These are phyloP conservation scores for Lathyrus tuberosus DNA, from an alignment of 306 rosid species.

Conservation along the genomic window DNA sequence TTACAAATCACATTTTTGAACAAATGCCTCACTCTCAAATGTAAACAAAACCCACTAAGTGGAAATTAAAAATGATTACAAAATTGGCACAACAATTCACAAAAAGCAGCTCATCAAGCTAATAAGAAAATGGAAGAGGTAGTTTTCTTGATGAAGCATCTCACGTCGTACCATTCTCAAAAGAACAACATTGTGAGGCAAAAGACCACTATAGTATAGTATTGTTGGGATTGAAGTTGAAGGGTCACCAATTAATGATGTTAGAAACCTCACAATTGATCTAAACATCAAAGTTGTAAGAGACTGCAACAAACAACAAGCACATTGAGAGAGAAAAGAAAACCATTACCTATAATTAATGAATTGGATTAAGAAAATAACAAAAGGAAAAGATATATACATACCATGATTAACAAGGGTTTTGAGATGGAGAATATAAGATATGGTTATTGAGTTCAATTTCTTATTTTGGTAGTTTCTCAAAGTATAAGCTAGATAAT, in stretches of 20 bases:
- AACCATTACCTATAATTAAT: background rate
- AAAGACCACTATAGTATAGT: constrained; percentile 62
- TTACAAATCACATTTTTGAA: too few species aligned
- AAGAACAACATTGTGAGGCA: constrained; percentile 55
- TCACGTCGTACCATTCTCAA: constrained; percentile 64
- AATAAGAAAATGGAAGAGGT: constrained; percentile 61
- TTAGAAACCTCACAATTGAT: constrained; percentile 58
- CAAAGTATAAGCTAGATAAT: background rate
- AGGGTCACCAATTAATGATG: constrained; percentile 56
- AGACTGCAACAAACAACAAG: constrained; percentile 49
- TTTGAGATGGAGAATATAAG: background rate
- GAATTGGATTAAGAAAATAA: background rate
- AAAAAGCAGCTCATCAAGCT: constrained; percentile 34
- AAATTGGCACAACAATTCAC: constrained; percentile 12
- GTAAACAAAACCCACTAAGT: background rate
- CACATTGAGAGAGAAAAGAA: background rate
- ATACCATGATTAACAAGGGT: constrained; percentile 49
- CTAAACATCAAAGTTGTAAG: constrained; percentile 60
- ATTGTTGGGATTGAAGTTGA: constrained; percentile 58
- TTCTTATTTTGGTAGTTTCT: background rate
- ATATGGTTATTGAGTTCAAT: background rate
- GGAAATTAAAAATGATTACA: background rate
- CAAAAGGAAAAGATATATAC: constrained; percentile 16
- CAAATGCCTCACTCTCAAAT: background rate
- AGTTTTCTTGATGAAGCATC: constrained; percentile 56